These are phyloP conservation scores for Candida glaebosa DNA, from an alignment of 805 yeast genomes.

Conservation along the genomic window DNA sequence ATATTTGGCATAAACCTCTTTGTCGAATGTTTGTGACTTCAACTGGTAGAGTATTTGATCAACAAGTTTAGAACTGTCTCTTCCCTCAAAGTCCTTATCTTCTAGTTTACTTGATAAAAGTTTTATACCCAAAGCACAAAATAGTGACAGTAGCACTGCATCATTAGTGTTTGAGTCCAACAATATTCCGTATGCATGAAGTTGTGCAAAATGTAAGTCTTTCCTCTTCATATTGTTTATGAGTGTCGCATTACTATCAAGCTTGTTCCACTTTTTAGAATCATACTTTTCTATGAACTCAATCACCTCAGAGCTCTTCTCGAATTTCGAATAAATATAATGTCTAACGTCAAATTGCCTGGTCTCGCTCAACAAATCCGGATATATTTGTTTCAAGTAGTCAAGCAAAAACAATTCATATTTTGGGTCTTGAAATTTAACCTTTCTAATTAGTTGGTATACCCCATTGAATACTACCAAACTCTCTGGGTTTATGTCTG, in stretches of 20 bases:
- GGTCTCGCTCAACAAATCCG: not conserved
- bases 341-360: not conserved
- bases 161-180: not conserved
- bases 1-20: constrained; percentile 23
- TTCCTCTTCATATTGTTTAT: constrained; percentile 3
- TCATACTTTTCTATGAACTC: constrained; percentile 12
- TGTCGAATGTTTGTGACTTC: constrained; percentile 7
- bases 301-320: constrained; percentile 10
- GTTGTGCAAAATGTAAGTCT: constrained; percentile 1
- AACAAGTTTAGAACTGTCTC: constrained; percentile 5
- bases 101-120: constrained; percentile 1
- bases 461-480: not conserved
- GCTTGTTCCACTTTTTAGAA: constrained; percentile 12
- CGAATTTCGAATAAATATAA: constrained; percentile 2
- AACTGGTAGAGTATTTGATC: constrained; percentile 12
- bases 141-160: constrained; percentile 2
- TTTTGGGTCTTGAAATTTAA: not conserved
- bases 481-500: not conserved
- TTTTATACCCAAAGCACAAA: constrained; percentile 7
- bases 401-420: not conserved
- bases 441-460: not conserved
- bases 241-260: constrained; percentile 6
- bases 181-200: constrained; percentile 8
- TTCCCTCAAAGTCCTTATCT: not conserved
- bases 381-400: not conserved